These are phyloP conservation scores for Tetracladium marchalianum DNA, from an alignment of 495 filamentous ascomycete genomes.

Conservation along the genomic window DNA sequence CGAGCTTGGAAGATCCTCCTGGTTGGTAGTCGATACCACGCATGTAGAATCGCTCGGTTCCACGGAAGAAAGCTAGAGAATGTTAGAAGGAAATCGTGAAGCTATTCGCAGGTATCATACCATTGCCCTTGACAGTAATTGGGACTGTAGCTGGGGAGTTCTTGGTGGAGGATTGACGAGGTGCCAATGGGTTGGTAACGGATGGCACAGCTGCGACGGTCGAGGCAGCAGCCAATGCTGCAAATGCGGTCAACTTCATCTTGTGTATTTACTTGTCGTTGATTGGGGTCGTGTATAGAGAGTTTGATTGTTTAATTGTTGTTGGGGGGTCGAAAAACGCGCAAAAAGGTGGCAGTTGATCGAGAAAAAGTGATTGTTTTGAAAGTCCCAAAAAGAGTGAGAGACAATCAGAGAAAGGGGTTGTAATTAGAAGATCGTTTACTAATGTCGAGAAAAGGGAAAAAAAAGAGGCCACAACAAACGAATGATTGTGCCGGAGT, in stretches of 20 bases:
- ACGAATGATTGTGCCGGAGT: slow-evolving; percentile 20
- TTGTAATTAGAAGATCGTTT: slow-evolving; percentile 11
- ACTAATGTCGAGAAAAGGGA: not conserved
- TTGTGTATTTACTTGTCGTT: slow-evolving; percentile 19
- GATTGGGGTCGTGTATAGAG: slow-evolving; percentile 13
- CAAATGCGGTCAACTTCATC: slow-evolving; percentile 44
- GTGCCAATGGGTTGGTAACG: slow-evolving; percentile 36
- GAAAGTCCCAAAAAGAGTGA: slow-evolving; percentile 28
- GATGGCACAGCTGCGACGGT: slow-evolving; percentile 41
- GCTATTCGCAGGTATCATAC: slow-evolving; percentile 1
- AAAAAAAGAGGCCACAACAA: slow-evolving; percentile 24
- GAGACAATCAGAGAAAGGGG: slow-evolving; percentile 21
- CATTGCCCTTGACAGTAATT: slow-evolving; percentile 49
- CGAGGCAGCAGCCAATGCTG: slow-evolving; percentile 45
- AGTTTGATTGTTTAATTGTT: slow-evolving; percentile 7
- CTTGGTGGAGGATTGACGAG: slow-evolving; percentile 3
- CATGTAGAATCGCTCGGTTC: slow-evolving; percentile 77
- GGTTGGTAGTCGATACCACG: slow-evolving; percentile 95
- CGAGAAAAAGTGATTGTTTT: slow-evolving; percentile 22
- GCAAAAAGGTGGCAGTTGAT: slow-evolving; percentile 8
- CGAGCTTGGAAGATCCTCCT: slow-evolving; percentile 68
- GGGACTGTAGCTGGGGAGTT: slow-evolving; percentile 24
- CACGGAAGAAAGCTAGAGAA: slow-evolving; percentile 64
- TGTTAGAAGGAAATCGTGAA: slow-evolving; percentile 13
- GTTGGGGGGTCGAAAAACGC: slow-evolving; percentile 5